Conservation (phyloP, 1,284 basidiomycete genomes). For the Ceraceosorus guamensis region DNA sequence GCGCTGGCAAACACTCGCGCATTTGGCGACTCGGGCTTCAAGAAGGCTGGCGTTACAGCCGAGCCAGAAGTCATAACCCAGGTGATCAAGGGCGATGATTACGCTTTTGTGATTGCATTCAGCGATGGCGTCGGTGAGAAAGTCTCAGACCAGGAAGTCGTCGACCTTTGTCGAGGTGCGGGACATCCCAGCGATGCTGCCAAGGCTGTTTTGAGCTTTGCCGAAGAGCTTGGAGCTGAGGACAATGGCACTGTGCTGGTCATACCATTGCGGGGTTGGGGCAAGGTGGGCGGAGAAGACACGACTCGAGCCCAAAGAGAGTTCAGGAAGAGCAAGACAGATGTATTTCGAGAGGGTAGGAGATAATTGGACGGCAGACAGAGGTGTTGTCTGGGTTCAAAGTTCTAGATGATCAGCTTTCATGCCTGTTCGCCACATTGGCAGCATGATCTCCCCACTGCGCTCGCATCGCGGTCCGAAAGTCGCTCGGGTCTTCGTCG, state of each 20-base stretch:
- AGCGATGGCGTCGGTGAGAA: conserved; percentile 80
- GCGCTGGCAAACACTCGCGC: conserved; percentile 86
- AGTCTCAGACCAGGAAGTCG: conserved; percentile 86
- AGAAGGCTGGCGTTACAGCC: conserved; percentile 64
- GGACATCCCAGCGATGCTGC: conserved; percentile 72
- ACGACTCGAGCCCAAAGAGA: conserved; percentile 4
- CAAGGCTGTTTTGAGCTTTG: conserved; percentile 72
- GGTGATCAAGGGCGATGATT: conserved; percentile 56
- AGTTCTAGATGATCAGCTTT: too few relatives aligned
- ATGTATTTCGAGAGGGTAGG: conserved; percentile 10
- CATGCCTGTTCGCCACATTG: too few relatives aligned
- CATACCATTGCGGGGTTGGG: conserved; percentile 90
- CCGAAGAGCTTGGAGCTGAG: conserved; percentile 71
- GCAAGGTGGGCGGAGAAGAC: conserved; percentile 50
- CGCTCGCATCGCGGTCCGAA: conserved; percentile 4
- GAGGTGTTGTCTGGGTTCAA: too few relatives aligned
- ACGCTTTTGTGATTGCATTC: conserved; percentile 36
- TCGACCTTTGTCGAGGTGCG: conserved; percentile 73
- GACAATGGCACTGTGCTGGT: conserved; percentile 90
- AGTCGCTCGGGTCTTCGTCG: conserved; percentile 23
- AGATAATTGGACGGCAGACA: neutral
- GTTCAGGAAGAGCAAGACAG: conserved; percentile 10
- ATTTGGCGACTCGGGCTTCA: conserved; percentile 80
- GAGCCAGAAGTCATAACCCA: conserved; percentile 85
- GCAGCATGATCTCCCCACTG: too few relatives aligned